Conservation (phyloP, 345 rosid species). For the Eucalyptus camaldulensis region DNA sequence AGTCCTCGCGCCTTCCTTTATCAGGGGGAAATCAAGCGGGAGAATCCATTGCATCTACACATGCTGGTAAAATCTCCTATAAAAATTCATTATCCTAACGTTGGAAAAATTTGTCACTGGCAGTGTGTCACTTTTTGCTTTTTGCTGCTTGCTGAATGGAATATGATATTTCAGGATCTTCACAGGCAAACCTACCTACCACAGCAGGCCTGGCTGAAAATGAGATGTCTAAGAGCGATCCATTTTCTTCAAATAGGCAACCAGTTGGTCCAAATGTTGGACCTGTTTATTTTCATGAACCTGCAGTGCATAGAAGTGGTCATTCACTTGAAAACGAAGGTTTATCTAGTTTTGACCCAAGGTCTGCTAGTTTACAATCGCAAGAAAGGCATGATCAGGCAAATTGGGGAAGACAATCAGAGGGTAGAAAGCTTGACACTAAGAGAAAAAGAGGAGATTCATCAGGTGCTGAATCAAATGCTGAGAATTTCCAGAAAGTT, state of each 20-base stretch:
- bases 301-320: constrained; percentile 52
- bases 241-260: constrained; percentile 52
- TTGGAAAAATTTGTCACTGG: background rate
- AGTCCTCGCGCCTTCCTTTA: constrained; percentile 57
- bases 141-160: background rate
- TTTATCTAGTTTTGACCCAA: constrained; percentile 85
- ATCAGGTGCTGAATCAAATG: constrained; percentile 28
- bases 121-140: background rate
- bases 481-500: constrained; percentile 37
- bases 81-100: background rate
- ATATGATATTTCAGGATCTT: constrained; percentile 44
- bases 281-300: constrained; percentile 70
- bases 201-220: constrained; percentile 45
- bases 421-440: constrained; percentile 36
- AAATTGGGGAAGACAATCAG: constrained; percentile 26
- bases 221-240: constrained; percentile 54
- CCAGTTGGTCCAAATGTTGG: constrained; percentile 56
- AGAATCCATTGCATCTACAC: constrained; percentile 48
- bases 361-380: constrained; percentile 73
- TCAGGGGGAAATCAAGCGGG: constrained; percentile 63
- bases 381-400: constrained; percentile 49
- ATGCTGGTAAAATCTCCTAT: constrained; percentile 43
- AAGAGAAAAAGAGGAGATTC: constrained; percentile 84
- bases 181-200: constrained; percentile 39
- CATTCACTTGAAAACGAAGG: constrained; percentile 87